phyloP scores from a whole-genome alignment of 2,329 filamentous ascomycete species.

The Pseudodiploospora longispora region DNA sequence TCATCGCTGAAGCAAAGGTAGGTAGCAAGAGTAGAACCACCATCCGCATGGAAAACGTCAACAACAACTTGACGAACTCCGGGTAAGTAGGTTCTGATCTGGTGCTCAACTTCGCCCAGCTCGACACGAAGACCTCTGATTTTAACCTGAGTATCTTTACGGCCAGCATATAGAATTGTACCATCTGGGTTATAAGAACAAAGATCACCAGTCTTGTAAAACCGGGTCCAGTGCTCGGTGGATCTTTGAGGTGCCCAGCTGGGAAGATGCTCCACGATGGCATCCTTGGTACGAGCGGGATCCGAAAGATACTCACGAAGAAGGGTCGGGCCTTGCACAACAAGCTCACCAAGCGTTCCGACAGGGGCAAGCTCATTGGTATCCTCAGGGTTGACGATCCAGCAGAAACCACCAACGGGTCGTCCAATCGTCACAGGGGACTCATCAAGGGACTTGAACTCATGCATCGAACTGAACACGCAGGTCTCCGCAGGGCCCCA shows the following conservation, averaged over 20 bases:
- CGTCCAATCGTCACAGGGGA: not conserved
- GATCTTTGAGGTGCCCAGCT: slow-evolving; percentile 1
- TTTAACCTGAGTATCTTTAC: slow-evolving; percentile 6
- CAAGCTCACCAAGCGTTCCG: slow-evolving; percentile 1
- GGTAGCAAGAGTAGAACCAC: slow-evolving; percentile 1
- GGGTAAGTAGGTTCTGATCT: slow-evolving; percentile 1
- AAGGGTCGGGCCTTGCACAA: slow-evolving; percentile 4
- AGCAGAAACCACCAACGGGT: slow-evolving; percentile 7
- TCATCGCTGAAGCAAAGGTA: slow-evolving; percentile 3
- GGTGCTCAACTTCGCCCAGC: slow-evolving; percentile 4
- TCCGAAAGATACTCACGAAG: slow-evolving; percentile 4
- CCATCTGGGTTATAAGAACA: slow-evolving; percentile 5
- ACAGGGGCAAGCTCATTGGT: slow-evolving; percentile 1
- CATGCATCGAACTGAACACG: slow-evolving; percentile 1
- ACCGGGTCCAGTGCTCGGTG: not conserved
- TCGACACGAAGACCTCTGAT: slow-evolving; percentile 7
- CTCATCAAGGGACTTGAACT: not conserved
- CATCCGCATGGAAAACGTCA: not conserved
- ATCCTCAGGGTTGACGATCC: slow-evolving; percentile 6
- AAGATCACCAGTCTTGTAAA: slow-evolving; percentile 4
- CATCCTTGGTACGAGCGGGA: not conserved
- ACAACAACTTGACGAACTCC: not conserved
- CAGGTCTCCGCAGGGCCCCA: slow-evolving; percentile 8
- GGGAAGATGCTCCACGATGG: not conserved
- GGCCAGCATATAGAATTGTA: not conserved